phyloP scores from a whole-genome alignment of 2,329 filamentous ascomycete species.

The Geosmithia flava region DNA sequence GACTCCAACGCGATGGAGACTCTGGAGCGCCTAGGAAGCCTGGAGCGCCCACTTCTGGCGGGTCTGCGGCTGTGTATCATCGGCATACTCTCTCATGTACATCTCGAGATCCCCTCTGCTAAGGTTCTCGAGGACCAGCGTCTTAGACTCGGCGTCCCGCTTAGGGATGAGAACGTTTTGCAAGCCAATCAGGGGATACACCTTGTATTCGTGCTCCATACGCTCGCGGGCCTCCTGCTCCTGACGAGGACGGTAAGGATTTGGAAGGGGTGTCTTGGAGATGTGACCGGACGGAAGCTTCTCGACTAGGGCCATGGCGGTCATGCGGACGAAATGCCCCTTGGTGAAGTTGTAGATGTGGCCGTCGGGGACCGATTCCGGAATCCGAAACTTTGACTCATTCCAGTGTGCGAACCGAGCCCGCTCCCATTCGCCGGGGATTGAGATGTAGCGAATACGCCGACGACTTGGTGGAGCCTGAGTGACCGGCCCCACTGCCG shows the following conservation, averaged over 20 bases:
- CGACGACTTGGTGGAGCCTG: background rate
- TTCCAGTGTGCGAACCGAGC: constrained; percentile 8
- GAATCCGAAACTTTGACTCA: constrained; percentile 9
- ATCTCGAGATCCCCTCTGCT: constrained; percentile 5
- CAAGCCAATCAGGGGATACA: background rate
- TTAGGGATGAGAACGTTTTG: constrained; percentile 3
- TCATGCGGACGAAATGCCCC: constrained; percentile 6
- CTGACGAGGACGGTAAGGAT: constrained; percentile 9
- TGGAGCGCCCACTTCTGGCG: constrained; percentile 17
- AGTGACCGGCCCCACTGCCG: too few relatives aligned
- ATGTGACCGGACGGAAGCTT: constrained; percentile 9
- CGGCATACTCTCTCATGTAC: constrained; percentile 1
- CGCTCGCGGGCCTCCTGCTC: background rate
- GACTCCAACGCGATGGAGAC: constrained; percentile 20
- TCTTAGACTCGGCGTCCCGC: constrained; percentile 4
- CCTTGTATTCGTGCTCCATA: background rate
- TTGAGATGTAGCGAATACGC: constrained; percentile 5
- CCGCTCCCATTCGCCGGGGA: constrained; percentile 9
- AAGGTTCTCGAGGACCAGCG: constrained; percentile 5
- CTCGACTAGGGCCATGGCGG: constrained; percentile 9
- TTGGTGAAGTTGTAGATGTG: constrained; percentile 10
- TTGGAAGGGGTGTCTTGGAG: constrained; percentile 9
- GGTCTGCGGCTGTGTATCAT: constrained; percentile 5
- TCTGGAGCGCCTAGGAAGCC: constrained; percentile 17
- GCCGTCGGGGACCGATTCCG: constrained; percentile 5